Evolutionary conservation across 1,284 basidiomycete genomes (phyloP).

Genomic region (Grifola frondosa): DNA sequence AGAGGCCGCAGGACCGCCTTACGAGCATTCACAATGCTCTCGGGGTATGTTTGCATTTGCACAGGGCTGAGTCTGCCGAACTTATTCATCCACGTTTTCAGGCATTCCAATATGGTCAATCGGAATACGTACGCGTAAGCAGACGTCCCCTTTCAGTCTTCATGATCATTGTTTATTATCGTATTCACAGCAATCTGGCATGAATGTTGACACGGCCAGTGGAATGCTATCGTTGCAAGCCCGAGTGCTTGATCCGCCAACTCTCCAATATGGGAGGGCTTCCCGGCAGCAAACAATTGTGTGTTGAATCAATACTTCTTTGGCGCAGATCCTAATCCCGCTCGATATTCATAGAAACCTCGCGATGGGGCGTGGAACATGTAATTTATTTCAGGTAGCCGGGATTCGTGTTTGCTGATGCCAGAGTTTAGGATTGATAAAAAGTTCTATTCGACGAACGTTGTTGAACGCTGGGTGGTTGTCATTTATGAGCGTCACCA

Average conservation of each 20-base stretch:
- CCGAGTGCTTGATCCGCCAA: slow-evolving; percentile 58
- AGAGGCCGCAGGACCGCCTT: slow-evolving; percentile 57
- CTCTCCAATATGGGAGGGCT: slow-evolving; percentile 54
- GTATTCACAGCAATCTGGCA: slow-evolving; percentile 52
- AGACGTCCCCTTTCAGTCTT: background rate
- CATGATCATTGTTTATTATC: background rate
- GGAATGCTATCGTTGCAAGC: slow-evolving; percentile 54
- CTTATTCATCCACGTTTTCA: slow-evolving; percentile 26
- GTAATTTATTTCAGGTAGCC: slow-evolving; percentile 30
- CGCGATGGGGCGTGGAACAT: slow-evolving; percentile 68
- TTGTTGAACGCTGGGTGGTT: slow-evolving; percentile 54
- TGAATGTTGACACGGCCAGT: slow-evolving; percentile 46
- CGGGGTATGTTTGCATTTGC: slow-evolving; percentile 40
- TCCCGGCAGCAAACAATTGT: slow-evolving; percentile 53
- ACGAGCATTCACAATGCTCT: slow-evolving; percentile 55
- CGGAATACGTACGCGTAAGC: slow-evolving; percentile 57
- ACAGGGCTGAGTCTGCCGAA: background rate
- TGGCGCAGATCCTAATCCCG: background rate
- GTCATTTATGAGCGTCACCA: slow-evolving; percentile 57
- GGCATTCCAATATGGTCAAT: slow-evolving; percentile 68
- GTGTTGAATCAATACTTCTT: slow-evolving; percentile 21
- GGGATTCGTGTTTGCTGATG: slow-evolving; percentile 9
- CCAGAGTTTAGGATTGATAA: slow-evolving; percentile 53
- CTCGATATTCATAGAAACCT: slow-evolving; percentile 41
- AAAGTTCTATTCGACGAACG: slow-evolving; percentile 51